Conservation (phyloP, 345 rosid genomes). For the Salix viminalis region DNA sequence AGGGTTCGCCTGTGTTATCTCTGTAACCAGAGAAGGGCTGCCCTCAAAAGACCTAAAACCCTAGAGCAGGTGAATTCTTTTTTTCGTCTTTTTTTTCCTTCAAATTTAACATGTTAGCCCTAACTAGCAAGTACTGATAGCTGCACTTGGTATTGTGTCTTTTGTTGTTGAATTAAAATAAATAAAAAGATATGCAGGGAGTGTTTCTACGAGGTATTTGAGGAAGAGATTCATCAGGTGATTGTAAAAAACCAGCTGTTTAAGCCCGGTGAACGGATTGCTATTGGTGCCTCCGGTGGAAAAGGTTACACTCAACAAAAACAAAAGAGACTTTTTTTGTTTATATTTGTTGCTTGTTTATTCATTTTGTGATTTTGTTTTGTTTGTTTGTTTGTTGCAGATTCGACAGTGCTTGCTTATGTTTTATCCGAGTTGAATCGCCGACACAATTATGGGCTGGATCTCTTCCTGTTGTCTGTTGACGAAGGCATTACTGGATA, state of each 20-base stretch:
- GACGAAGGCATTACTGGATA: constrained; percentile 96
- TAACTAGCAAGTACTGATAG: neutral
- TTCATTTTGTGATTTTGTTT: neutral
- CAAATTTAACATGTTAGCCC: neutral
- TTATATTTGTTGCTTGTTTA: neutral
- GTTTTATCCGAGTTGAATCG: constrained; percentile 76
- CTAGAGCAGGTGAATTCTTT: constrained; percentile 56
- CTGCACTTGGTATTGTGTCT: neutral
- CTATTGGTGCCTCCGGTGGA: constrained; percentile 91
- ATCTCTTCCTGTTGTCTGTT: constrained; percentile 80
- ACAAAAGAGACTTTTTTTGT: neutral
- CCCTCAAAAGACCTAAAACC: constrained; percentile 88
- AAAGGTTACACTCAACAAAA: constrained; percentile 45
- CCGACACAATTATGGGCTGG: constrained; percentile 62
- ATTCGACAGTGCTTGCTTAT: constrained; percentile 81
- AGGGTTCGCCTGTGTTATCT: constrained; percentile 54
- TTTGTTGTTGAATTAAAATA: neutral
- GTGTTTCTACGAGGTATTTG: constrained; percentile 76
- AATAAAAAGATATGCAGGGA: constrained; percentile 70
- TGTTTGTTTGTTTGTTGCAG: constrained; percentile 35
- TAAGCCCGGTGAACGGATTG: constrained; percentile 77
- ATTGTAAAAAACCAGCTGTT: constrained; percentile 61
- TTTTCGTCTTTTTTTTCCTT: neutral
- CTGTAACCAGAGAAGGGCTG: constrained; percentile 57
- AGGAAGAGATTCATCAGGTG: constrained; percentile 78